Evolutionary conservation across 2,329 filamentous ascomycete genomes (phyloP), one percentile per base, ranked within the genome.

Genomic region (Calonectria leucothoes): DNA sequence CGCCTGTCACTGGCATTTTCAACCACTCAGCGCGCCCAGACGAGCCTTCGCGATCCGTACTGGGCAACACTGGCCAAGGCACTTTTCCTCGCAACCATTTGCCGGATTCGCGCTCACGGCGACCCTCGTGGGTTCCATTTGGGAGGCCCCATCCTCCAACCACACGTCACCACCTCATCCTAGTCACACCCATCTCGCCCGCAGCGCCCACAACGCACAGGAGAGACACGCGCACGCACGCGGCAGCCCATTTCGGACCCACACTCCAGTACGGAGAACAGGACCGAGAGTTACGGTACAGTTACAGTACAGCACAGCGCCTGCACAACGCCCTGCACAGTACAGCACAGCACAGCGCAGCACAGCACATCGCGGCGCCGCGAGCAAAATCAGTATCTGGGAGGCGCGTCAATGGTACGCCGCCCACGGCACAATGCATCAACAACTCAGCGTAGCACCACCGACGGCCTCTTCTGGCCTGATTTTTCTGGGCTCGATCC

Each of bases 361-460:
- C 27, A 49, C 63, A 66, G 63, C 10, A 51, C 63, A 49, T 27
- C 33, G 20, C 63, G 37, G 29, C 65, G 17, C 20, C 8, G 17
- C 8, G 42, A 45, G 23, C 42, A 45, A 45, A 33, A 51, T 49
- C 31, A 23, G 49, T n/a, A 33, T 55, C 37, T n/a, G 15, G 25
- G 65, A 49, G 31, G 49, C 35, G 51, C 66, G 52, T 69, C 51
- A 14, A 69, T 69, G 52, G 57, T 49, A 61, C 52, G 51, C 64
- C 45, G 45, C 64, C 64, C 64, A 39, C 52, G 52, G 52, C 66
- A 69, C 45, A 69, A 69, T 29, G 66, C 66, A 69, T 69, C 66
- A 69, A 69, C 52, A 61, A 61, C 52, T 14, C 37, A 67, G 64
- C 25, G 48, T 57, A 69, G 66, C 52, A 61, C 42, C 51, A 49